phyloP scores from a whole-genome alignment of 768 basidiomycete genomes.

The Russula compacta region DNA sequence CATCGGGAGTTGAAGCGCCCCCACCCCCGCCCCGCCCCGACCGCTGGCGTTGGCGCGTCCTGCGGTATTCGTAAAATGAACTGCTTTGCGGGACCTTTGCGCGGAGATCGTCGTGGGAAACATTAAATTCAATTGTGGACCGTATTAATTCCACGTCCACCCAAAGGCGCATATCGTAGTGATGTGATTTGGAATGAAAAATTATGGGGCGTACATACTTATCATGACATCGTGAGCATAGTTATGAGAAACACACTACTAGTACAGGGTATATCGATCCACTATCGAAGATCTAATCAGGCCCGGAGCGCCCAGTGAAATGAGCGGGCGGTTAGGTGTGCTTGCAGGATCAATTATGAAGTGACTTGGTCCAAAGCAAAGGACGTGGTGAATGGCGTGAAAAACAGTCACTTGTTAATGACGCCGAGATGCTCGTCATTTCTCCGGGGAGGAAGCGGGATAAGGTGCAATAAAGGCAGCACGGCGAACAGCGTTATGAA shows the following conservation, averaged over 20 bases:
- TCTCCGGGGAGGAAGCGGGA: neutral
- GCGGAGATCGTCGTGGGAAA: too few species aligned
- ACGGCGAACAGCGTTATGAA: slow-evolving; percentile 5
- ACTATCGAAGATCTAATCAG: neutral
- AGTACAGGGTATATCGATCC: neutral
- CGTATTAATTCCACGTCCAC: neutral
- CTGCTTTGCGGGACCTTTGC: too few species aligned
- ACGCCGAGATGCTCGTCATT: neutral
- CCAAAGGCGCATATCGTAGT: neutral
- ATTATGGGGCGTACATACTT: neutral
- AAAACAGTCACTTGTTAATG: neutral
- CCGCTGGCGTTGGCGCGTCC: neutral
- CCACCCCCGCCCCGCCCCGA: neutral
- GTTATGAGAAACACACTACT: neutral
- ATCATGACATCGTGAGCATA: neutral
- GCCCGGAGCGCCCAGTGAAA: neutral
- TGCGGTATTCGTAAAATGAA: neutral
- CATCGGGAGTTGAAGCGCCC: slow-evolving; percentile 6
- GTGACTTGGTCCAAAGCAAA: neutral
- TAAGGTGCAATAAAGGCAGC: slow-evolving; percentile 5
- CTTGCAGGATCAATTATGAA: neutral
- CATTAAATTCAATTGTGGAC: neutral
- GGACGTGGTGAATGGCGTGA: neutral
- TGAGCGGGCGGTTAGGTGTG: neutral
- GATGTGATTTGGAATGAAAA: neutral